phyloP scores from a whole-genome alignment of 176 grass and related monocot genomes.

The Alopecurus myosuroides region DNA sequence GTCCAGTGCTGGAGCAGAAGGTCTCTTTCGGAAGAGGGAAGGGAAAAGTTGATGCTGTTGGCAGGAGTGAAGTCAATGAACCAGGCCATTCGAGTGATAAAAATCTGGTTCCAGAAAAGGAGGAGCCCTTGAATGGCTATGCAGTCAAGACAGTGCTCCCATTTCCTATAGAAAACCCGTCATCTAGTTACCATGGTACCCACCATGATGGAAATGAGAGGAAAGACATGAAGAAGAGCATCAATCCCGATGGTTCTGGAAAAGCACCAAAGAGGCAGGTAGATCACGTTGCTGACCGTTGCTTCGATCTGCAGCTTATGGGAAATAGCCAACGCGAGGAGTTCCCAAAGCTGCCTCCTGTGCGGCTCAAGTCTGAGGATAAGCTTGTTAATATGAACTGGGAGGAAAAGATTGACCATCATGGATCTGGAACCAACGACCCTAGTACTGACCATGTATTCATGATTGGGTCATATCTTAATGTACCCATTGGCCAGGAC shows the following conservation, averaged over 20 bases:
- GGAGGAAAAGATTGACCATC: constrained; percentile 64
- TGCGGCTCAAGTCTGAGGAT: constrained; percentile 85
- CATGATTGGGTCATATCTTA: constrained; percentile 91
- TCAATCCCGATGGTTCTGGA: constrained; percentile 24
- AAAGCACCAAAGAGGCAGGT: constrained; percentile 44
- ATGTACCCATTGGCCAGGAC: constrained; percentile 93
- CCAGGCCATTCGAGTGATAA: constrained; percentile 30
- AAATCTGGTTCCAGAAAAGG: constrained; percentile 56
- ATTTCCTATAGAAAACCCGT: constrained; percentile 52
- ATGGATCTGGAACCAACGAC: constrained; percentile 59
- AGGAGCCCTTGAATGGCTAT: constrained; percentile 69
- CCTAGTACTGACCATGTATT: constrained; percentile 66
- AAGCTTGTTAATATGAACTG: constrained; percentile 82
- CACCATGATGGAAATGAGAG: constrained; percentile 38
- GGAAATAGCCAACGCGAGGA: constrained; percentile 64
- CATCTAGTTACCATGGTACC: constrained; percentile 47
- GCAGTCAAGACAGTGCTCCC: constrained; percentile 75
- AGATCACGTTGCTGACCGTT: constrained; percentile 38
- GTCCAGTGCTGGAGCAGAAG: constrained; percentile 35
- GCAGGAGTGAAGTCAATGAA: constrained; percentile 36
- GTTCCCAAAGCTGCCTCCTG: constrained; percentile 76
- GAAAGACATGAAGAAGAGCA: constrained; percentile 55
- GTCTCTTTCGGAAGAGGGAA: constrained; percentile 53
- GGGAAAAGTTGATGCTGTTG: constrained; percentile 52
- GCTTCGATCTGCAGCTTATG: constrained; percentile 58